Evolutionary conservation across 768 basidiomycete genomes (phyloP).

Genomic region (Lentinula sp.): DNA sequence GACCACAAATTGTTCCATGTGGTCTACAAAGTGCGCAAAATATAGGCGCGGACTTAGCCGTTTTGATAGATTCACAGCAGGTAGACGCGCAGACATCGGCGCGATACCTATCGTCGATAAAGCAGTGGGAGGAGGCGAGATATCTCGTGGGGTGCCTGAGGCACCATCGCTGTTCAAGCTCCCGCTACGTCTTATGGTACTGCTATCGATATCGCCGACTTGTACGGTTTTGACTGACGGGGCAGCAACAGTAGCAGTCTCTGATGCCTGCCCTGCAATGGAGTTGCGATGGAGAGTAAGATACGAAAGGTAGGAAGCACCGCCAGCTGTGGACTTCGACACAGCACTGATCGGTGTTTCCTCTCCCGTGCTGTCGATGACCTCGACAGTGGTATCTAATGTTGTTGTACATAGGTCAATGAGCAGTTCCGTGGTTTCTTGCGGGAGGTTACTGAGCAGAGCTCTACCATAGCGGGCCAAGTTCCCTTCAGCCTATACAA

Average conservation of each 20-base stretch:
- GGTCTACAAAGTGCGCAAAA: conserved; percentile 93
- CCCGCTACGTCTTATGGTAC: conserved; percentile 22
- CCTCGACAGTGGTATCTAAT: conserved; percentile 35
- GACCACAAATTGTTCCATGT: conserved; percentile 71
- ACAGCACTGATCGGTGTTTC: conserved; percentile 17
- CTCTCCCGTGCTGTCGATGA: conserved; percentile 26
- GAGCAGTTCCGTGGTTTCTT: conserved; percentile 85
- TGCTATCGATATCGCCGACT: conserved; percentile 26
- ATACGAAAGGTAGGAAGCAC: conserved; percentile 74
- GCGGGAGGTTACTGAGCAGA: conserved; percentile 74
- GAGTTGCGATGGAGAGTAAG: conserved; percentile 65
- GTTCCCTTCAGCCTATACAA: conserved; percentile 71
- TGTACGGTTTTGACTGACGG: conserved; percentile 42
- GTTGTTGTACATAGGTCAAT: conserved; percentile 88
- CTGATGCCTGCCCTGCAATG: conserved; percentile 34
- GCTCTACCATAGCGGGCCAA: conserved; percentile 84
- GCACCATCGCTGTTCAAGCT: conserved; percentile 47
- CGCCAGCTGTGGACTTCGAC: conserved; percentile 19
- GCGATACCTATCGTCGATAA: conserved; percentile 7
- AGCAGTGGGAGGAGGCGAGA: conserved; percentile 23
- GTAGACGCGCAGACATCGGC: conserved; percentile 14
- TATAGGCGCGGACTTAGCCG: conserved; percentile 79
- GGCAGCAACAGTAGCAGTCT: conserved; percentile 32
- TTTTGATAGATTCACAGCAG: conserved; percentile 31
- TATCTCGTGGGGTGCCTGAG: conserved; percentile 11